phyloP scores from a whole-genome alignment of 2,329 filamentous ascomycete genomes.

The Basipetospora sp. region DNA sequence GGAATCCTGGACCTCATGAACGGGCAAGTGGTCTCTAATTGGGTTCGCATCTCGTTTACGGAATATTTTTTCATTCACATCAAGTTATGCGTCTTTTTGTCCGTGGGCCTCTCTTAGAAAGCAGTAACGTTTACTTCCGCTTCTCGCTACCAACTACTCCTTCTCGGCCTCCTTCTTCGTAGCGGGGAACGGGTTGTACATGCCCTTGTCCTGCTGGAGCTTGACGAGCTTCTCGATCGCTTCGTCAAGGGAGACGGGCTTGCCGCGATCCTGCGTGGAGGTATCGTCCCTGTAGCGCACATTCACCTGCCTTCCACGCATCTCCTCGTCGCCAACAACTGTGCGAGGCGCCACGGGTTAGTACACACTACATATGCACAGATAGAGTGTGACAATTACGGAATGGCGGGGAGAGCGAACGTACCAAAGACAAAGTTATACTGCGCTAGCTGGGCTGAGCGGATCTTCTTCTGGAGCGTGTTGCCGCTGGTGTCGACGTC shows the following conservation, averaged over 20 bases:
- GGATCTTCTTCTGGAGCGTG: slow-evolving; percentile 81
- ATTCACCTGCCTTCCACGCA: slow-evolving; percentile 44
- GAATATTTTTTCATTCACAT: no score
- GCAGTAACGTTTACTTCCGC: no score
- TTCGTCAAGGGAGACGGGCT: slow-evolving; percentile 41
- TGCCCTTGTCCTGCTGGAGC: slow-evolving; percentile 30
- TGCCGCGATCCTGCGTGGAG: slow-evolving; percentile 45
- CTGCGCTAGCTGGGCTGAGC: slow-evolving; percentile 62
- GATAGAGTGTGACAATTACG: neutral
- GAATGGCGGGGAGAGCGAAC: slow-evolving; percentile 12
- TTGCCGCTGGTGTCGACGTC: slow-evolving; percentile 47
- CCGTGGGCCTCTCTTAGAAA: no score
- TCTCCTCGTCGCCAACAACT: slow-evolving; percentile 48
- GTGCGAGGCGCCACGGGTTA: slow-evolving; percentile 13
- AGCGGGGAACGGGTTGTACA: slow-evolving; percentile 11
- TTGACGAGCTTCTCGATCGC: slow-evolving; percentile 40
- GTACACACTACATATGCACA: neutral
- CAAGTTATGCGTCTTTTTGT: no score
- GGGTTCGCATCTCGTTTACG: no score
- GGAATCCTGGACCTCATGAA: no score
- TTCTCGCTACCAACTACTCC: no score
- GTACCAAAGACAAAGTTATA: slow-evolving; percentile 72
- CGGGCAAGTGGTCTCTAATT: no score
- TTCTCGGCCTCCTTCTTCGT: slow-evolving; percentile 5
- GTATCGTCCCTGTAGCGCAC: slow-evolving; percentile 51